These are phyloP conservation scores for Caryopteris hybrid DNA, from an alignment of 305 asterid species.

Conservation along the genomic window DNA sequence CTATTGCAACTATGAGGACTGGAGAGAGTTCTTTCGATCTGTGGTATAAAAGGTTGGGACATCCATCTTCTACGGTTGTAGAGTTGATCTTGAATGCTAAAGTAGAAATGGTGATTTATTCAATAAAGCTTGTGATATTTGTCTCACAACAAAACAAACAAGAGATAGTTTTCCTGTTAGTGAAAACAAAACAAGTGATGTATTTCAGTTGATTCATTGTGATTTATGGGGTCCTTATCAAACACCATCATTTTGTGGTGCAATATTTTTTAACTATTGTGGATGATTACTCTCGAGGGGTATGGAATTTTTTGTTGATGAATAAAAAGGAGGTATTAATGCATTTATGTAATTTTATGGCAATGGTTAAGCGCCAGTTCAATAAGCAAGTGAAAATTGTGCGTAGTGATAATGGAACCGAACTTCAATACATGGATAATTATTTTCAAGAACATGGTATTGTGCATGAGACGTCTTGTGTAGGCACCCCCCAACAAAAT, in stretches of 20 bases:
- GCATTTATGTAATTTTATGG: neutral
- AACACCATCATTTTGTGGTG: neutral
- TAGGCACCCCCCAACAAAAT: neutral
- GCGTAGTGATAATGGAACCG: conserved; percentile 1
- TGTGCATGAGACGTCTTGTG: neutral
- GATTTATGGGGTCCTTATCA: conserved; percentile 7
- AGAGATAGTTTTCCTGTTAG: too few species aligned
- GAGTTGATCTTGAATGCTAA: too few species aligned
- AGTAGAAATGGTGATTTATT: too few species aligned
- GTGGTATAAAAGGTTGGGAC: too few species aligned
- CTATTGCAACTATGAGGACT: too few species aligned
- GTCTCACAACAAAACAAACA: too few species aligned
- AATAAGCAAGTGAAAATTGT: neutral
- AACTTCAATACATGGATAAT: neutral
- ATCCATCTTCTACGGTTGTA: too few species aligned
- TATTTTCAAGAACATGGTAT: neutral
- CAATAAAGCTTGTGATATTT: too few species aligned
- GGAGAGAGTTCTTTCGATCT: too few species aligned
- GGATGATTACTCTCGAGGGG: neutral
- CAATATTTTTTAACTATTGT: neutral
- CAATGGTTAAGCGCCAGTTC: neutral
- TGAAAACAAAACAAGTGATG: too few species aligned
- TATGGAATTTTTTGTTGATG: neutral
- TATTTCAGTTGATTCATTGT: too few species aligned
- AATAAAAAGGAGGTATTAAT: neutral